phyloP scores from a whole-genome alignment of 1,139 yeast species.

The Arxiozyma bovina region DNA sequence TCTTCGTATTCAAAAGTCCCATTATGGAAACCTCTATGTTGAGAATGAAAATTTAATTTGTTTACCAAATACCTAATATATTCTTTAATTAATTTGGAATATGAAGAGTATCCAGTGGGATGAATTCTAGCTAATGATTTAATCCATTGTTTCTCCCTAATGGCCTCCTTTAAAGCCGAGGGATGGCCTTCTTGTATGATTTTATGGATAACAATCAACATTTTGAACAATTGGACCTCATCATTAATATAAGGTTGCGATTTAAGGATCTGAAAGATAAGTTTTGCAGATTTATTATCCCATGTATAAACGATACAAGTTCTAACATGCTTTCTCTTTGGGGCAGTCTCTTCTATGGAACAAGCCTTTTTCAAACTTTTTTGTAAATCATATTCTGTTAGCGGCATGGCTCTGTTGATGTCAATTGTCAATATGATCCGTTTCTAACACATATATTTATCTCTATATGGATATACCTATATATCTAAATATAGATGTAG shows the following conservation, averaged over 20 bases:
- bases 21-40: conserved; percentile 72
- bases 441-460: not conserved
- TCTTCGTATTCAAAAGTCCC: conserved; percentile 97
- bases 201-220: conserved; percentile 81
- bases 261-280: conserved; percentile 68
- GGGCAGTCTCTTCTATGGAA: conserved; percentile 78
- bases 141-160: conserved; percentile 59
- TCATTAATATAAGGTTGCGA: conserved; percentile 72
- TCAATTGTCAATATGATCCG: not conserved
- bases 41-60: conserved; percentile 75
- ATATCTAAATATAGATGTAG: too few species aligned
- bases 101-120: conserved; percentile 33
- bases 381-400: conserved; percentile 38
- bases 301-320: conserved; percentile 93
- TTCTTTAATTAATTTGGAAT: conserved; percentile 68
- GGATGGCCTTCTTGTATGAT: conserved; percentile 97
- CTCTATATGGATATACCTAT: not conserved
- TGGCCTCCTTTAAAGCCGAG: conserved; percentile 72
- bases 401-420: not conserved
- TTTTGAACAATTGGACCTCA: conserved; percentile 78
- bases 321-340: conserved; percentile 89
- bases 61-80: conserved; percentile 62
- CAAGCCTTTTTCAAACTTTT: conserved; percentile 80
- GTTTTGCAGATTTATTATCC: conserved; percentile 84
- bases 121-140: conserved; percentile 41